Percentiles rank a stretch among this genome's conserved stretches.
Evolutionary conservation across 164 flowering plant species (phyloP).

Genomic region (Warburgia ugandensis): DNA sequence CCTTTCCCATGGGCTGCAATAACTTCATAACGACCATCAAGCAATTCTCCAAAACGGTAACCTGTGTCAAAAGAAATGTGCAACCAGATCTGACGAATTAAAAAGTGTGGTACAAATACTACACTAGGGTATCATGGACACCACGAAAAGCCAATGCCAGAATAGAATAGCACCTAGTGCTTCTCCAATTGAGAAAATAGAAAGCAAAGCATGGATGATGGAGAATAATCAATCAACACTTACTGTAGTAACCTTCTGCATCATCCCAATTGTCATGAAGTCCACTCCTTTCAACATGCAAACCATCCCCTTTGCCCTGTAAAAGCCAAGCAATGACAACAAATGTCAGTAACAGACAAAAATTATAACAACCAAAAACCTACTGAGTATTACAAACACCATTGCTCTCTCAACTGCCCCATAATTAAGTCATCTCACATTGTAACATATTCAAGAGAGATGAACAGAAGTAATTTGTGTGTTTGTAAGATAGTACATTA

Average conservation of each 20-base stretch:
- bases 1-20: conserved; percentile 98
- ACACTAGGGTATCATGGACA: not conserved
- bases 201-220: not conserved
- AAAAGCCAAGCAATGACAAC: conserved; percentile 4
- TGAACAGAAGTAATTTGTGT: too few relatives aligned
- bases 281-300: conserved; percentile 66
- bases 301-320: conserved; percentile 74
- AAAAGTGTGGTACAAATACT: too few relatives aligned
- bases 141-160: not conserved
- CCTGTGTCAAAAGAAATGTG: conserved; percentile 27
- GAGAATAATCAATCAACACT: conserved; percentile 25
- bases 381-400: too few relatives aligned
- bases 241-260: conserved; percentile 96
- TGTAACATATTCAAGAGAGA: too few relatives aligned
- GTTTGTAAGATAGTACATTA: too few relatives aligned
- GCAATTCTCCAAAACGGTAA: conserved; percentile 88
- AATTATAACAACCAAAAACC: not conserved
- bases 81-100: too few relatives aligned
- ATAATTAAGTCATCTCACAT: too few relatives aligned
- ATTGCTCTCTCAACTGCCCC: too few relatives aligned
- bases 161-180: not conserved
- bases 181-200: not conserved
- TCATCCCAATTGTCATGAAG: conserved; percentile 99
- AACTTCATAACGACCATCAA: conserved; percentile 93
- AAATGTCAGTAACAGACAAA: not conserved